Conservation (phyloP, 805 yeast species). For the Metschnikowia peoriensis region DNA sequence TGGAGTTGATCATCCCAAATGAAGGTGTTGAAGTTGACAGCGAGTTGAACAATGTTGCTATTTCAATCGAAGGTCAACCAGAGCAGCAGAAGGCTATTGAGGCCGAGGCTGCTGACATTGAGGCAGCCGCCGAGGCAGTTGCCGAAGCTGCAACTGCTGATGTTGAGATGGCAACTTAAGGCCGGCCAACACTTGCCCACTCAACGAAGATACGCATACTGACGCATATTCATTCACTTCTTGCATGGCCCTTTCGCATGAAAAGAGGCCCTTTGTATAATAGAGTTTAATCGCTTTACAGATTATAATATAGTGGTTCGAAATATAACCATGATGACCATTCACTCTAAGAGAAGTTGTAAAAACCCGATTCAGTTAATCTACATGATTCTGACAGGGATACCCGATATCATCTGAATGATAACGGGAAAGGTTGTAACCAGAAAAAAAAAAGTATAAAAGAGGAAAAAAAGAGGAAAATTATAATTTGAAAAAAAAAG, state of each 20-base stretch:
- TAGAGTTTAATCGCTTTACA: conserved; percentile 15
- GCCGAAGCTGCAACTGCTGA: conserved; percentile 18
- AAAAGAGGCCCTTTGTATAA: conserved; percentile 14
- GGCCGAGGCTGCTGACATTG: conserved; percentile 11
- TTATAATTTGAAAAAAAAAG: conserved; percentile 1
- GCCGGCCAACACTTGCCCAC: conserved; percentile 1
- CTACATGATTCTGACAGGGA: background rate
- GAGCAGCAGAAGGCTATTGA: conserved; percentile 14
- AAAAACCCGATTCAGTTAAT: background rate
- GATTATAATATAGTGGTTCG: conserved; percentile 16
- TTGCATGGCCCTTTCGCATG: conserved; percentile 9
- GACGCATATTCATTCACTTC: conserved; percentile 11
- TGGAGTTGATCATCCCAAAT: conserved; percentile 42
- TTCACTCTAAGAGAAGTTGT: conserved; percentile 8
- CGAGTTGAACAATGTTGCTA: conserved; percentile 25
- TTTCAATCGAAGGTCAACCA: conserved; percentile 24
- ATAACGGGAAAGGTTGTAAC: background rate
- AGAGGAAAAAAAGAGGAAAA: conserved; percentile 1
- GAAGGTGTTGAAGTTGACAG: conserved; percentile 20
- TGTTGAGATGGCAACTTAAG: conserved; percentile 19
- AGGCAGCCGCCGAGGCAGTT: conserved; percentile 14
- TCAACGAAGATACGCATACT: background rate
- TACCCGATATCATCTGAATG: background rate
- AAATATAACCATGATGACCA: conserved; percentile 12
- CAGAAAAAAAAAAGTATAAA: background rate